A percentile compares a stretch with the other conserved stretches of the same genome.
phyloP scores from a whole-genome alignment of 352 stramenopile species.

The Peronosclerospora sorghi region DNA sequence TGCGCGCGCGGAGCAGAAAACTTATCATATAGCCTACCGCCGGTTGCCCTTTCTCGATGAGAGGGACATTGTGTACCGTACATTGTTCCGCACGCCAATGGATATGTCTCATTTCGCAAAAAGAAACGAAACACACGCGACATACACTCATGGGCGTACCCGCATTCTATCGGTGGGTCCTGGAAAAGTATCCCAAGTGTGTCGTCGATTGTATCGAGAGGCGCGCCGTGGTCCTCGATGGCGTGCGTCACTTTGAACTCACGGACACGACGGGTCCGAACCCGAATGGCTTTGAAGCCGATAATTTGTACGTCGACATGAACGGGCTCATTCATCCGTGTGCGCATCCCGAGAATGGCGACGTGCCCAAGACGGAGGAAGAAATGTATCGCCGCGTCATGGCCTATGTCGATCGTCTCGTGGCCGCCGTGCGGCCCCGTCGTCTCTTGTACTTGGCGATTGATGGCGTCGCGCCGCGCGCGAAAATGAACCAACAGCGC shows the following conservation, averaged over 20 bases:
- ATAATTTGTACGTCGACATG: conserved; percentile 99
- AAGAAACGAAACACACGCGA: background rate
- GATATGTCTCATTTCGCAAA: background rate
- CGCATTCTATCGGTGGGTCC: conserved; percentile 98
- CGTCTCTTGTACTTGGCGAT: conserved; percentile 97
- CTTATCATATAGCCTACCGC: background rate
- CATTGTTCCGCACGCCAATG: conserved; percentile 15
- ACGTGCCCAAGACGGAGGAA: conserved; percentile 89
- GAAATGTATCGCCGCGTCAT: conserved; percentile 97
- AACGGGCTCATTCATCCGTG: conserved; percentile 99
- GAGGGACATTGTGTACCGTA: background rate
- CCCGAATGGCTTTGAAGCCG: conserved; percentile 90
- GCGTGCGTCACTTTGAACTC: conserved; percentile 71
- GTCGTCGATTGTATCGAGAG: conserved; percentile 85
- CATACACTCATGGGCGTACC: conserved; percentile 90
- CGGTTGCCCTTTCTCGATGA: background rate
- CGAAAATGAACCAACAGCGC: conserved; percentile 99
- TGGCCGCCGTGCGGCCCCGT: conserved; percentile 90
- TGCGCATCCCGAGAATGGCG: conserved; percentile 91
- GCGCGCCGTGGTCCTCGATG: conserved; percentile 64
- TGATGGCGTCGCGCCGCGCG: conserved; percentile 95
- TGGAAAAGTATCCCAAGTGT: conserved; percentile 98
- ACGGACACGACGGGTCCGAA: conserved; percentile 80
- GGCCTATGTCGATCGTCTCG: conserved; percentile 94
- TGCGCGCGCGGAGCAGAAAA: background rate